Conservation (phyloP, 2,329 filamentous ascomycete species). For the Trematosphaeria pertusa region DNA sequence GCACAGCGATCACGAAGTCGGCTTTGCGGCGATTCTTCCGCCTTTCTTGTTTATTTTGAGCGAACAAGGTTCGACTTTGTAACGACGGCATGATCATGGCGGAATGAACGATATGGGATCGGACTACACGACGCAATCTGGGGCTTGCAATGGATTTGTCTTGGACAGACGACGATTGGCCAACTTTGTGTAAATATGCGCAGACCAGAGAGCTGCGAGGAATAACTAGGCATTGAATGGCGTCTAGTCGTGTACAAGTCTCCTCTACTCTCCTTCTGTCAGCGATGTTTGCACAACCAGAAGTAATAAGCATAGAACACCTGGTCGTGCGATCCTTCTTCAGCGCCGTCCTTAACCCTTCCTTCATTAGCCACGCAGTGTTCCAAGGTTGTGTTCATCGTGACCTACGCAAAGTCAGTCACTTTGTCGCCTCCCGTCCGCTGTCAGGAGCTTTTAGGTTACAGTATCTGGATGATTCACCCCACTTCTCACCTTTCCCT, state of each 20-base stretch:
- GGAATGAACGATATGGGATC: constrained; percentile 32
- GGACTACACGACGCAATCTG: constrained; percentile 26
- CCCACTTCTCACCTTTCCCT: too few relatives aligned
- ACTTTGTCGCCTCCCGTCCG: too few relatives aligned
- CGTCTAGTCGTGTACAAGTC: too few relatives aligned
- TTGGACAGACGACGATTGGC: constrained; percentile 11
- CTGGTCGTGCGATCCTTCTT: too few relatives aligned
- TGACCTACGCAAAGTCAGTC: too few relatives aligned
- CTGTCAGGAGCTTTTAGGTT: too few relatives aligned
- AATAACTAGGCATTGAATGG: constrained; percentile 18
- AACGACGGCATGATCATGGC: constrained; percentile 48
- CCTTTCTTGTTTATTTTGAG: constrained; percentile 44
- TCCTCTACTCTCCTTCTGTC: too few relatives aligned
- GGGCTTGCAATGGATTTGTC: constrained; percentile 24
- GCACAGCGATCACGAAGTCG: constrained; percentile 18
- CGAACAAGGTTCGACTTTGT: constrained; percentile 40
- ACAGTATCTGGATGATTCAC: too few relatives aligned
- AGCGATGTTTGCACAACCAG: not conserved
- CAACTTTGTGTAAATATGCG: constrained; percentile 40
- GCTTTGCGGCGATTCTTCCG: constrained; percentile 26
- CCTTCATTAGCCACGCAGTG: too few relatives aligned
- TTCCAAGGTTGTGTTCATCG: too few relatives aligned
- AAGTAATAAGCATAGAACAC: too few relatives aligned
- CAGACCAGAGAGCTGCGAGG: constrained; percentile 22
- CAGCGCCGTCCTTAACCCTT: too few relatives aligned